Evolutionary conservation across 371 early-diverging fungal genomes (phyloP).

Genomic region (Mucor irregularis): DNA sequence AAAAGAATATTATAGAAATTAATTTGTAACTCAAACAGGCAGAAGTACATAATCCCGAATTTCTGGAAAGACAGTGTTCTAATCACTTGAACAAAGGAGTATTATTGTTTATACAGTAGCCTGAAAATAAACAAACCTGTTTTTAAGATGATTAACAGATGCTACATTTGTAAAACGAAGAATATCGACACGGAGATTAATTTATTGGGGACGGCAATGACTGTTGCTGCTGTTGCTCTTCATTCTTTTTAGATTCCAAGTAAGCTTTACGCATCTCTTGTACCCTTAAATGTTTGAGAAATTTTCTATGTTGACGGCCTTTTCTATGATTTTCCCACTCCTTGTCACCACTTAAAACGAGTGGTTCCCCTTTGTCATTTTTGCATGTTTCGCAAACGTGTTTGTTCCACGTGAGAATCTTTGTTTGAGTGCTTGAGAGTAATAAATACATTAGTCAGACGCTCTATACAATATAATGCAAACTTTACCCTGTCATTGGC

Average conservation of each 20-base stretch:
- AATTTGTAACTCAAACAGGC: too few species aligned
- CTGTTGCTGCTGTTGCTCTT: not conserved
- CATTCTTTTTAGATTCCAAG: constrained; percentile 10
- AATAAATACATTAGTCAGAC: constrained; percentile 19
- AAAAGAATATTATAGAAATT: too few species aligned
- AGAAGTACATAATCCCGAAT: too few species aligned
- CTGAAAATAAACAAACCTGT: too few species aligned
- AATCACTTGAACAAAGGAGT: too few species aligned
- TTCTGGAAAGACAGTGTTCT: too few species aligned
- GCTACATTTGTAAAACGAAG: too few species aligned
- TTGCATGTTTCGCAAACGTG: constrained; percentile 66
- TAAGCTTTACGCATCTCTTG: constrained; percentile 21
- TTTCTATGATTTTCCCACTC: constrained; percentile 69
- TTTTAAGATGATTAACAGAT: too few species aligned
- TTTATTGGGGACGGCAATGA: too few species aligned
- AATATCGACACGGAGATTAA: too few species aligned
- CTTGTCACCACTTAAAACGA: constrained; percentile 67
- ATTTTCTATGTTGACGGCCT: constrained; percentile 64
- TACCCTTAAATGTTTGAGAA: constrained; percentile 26
- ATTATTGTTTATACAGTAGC: too few species aligned
- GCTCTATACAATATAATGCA: not conserved
- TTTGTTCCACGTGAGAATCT: constrained; percentile 62
- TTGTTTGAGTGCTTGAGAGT: constrained; percentile 48
- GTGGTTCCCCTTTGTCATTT: constrained; percentile 36
- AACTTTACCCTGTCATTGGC: constrained; percentile 32